phyloP scores from a whole-genome alignment of 1,284 basidiomycete species.

The Sutorius eximius region DNA sequence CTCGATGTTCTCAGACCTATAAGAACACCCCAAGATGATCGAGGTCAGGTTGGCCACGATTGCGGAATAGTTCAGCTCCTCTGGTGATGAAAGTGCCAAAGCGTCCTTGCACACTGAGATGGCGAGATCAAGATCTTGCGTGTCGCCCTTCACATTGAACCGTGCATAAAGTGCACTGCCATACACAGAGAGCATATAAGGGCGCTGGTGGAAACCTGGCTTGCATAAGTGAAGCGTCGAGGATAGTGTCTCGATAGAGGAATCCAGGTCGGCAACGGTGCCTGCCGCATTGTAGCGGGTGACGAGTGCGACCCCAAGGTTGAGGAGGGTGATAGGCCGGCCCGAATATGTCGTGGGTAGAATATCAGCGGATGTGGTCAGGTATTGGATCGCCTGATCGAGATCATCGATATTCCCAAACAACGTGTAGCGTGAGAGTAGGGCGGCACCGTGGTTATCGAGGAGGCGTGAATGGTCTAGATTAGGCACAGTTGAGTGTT shows the following conservation, averaged over 20 bases:
- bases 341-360: slow-evolving; percentile 7
- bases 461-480: slow-evolving; percentile 25
- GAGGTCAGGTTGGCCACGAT: slow-evolving; percentile 7
- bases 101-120: slow-evolving; percentile 18
- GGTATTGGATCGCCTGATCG: slow-evolving; percentile 22
- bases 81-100: slow-evolving; percentile 6
- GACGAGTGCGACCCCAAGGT: slow-evolving; percentile 11
- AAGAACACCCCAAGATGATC: slow-evolving; percentile 10
- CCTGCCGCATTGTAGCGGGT: slow-evolving; percentile 14
- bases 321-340: slow-evolving; percentile 14
- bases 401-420: slow-evolving; percentile 19
- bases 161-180: slow-evolving; percentile 15
- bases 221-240: slow-evolving; percentile 19
- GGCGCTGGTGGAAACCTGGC: slow-evolving; percentile 7
- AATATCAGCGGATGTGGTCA: slow-evolving; percentile 23
- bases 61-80: not conserved
- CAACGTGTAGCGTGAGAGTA: slow-evolving; percentile 14
- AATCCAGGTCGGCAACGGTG: slow-evolving; percentile 15
- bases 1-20: slow-evolving; percentile 6
- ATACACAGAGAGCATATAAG: slow-evolving; percentile 18
- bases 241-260: slow-evolving; percentile 15
- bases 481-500: slow-evolving; percentile 16
- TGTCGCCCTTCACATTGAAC: slow-evolving; percentile 17
- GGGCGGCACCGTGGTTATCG: slow-evolving; percentile 22
- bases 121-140: slow-evolving; percentile 17